Evolutionary conservation across 2,329 filamentous ascomycete species (phyloP).

Genomic region (Penicillium thymicola): DNA sequence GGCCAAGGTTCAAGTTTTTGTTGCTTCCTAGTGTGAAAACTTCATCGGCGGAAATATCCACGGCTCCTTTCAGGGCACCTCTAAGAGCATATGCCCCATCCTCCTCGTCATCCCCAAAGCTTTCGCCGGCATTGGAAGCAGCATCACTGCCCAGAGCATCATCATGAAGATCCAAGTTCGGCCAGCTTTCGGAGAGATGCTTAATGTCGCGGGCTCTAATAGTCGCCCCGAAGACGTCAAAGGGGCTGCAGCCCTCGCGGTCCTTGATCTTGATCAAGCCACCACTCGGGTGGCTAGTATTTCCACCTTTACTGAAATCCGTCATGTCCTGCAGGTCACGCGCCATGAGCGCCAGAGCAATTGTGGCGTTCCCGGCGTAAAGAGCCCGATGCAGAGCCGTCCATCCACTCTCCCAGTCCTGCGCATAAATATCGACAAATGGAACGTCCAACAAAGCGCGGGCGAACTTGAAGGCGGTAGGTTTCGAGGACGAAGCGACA

Average conservation of each 20-base stretch:
- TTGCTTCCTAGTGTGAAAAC: slow-evolving; percentile 94
- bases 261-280: slow-evolving; percentile 93
- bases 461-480: slow-evolving; percentile 71
- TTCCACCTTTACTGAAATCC: slow-evolving; percentile 56
- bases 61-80: slow-evolving; percentile 30
- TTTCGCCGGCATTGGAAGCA: slow-evolving; percentile 29
- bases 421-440: slow-evolving; percentile 76
- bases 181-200: slow-evolving; percentile 35
- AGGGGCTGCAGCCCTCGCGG: slow-evolving; percentile 87
- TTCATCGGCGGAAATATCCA: slow-evolving; percentile 67
- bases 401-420: slow-evolving; percentile 92
- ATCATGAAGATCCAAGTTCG: slow-evolving; percentile 24
- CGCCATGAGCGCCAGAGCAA: slow-evolving; percentile 76
- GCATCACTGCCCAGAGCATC: slow-evolving; percentile 45
- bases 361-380: slow-evolving; percentile 83
- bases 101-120: slow-evolving; percentile 50
- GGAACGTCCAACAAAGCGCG: slow-evolving; percentile 77
- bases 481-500: slow-evolving; percentile 70
- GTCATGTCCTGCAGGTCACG: slow-evolving; percentile 68
- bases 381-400: slow-evolving; percentile 88
- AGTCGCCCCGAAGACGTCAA: slow-evolving; percentile 86
- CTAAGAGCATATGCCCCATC: slow-evolving; percentile 36
- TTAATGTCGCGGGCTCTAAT: slow-evolving; percentile 73
- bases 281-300: slow-evolving; percentile 60
- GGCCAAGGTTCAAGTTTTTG: slow-evolving; percentile 86